Evolutionary conservation across 352 stramenopile species (phyloP).

Genomic region (Aphanomyces invadans): DNA sequence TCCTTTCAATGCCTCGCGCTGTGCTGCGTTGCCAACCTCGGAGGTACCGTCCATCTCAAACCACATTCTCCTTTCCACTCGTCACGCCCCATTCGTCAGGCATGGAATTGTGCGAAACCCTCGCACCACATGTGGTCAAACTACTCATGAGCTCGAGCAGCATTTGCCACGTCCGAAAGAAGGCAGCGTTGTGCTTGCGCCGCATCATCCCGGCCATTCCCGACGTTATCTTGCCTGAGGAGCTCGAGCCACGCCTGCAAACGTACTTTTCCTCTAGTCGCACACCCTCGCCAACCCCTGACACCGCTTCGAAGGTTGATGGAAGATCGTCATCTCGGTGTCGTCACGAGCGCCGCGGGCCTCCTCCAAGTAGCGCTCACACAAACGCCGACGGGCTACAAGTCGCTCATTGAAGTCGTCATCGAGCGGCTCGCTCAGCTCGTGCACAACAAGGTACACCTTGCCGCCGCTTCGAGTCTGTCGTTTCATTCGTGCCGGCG

Average conservation of each 20-base stretch:
- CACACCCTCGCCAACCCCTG: not conserved
- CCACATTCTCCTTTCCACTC: not conserved
- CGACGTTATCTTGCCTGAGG: conserved; percentile 83
- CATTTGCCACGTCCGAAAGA: conserved; percentile 94
- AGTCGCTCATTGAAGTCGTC: conserved; percentile 88
- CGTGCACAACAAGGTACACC: conserved; percentile 82
- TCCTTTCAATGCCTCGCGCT: conserved; percentile 91
- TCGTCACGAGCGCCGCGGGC: conserved; percentile 89
- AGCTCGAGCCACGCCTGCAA: conserved; percentile 53
- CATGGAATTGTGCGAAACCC: conserved; percentile 89
- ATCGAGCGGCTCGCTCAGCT: conserved; percentile 88
- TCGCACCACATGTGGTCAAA: conserved; percentile 90
- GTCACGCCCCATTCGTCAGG: conserved; percentile 25
- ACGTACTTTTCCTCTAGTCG: conserved; percentile 19
- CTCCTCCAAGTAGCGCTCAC: conserved; percentile 88
- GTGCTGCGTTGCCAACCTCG: conserved; percentile 94
- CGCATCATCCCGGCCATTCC: conserved; percentile 89
- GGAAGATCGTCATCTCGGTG: conserved; percentile 89
- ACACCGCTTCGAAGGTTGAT: conserved; percentile 74
- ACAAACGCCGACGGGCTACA: conserved; percentile 85
- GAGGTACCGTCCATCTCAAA: conserved; percentile 29
- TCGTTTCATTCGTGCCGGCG: too few relatives aligned
- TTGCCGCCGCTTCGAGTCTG: too few relatives aligned
- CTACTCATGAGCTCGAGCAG: conserved; percentile 88
- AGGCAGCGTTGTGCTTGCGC: conserved; percentile 92